phyloP scores from a whole-genome alignment of 805 yeast species.

The Wickerhamomyces chaumierensis region DNA sequence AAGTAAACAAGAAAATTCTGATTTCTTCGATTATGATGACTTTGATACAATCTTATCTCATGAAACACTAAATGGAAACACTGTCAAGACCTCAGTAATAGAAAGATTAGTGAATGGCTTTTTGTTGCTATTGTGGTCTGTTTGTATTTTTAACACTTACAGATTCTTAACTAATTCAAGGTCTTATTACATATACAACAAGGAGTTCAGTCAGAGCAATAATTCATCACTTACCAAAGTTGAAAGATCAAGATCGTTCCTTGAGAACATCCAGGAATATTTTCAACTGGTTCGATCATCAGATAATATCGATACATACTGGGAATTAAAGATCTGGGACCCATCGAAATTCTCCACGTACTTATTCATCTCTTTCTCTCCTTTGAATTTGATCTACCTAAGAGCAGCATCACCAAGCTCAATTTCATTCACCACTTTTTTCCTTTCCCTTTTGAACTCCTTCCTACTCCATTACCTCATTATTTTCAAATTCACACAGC shows the following conservation, averaged over 20 bases:
- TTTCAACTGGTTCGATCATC: constrained; percentile 2
- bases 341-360: constrained; percentile 49
- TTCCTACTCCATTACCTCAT: constrained; percentile 28
- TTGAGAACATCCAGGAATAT: background rate
- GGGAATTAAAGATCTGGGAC: constrained; percentile 55
- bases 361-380: constrained; percentile 46
- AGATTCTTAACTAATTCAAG: constrained; percentile 15
- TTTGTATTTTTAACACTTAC: constrained; percentile 13
- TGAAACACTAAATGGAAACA: background rate
- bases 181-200: constrained; percentile 16
- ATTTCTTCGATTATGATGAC: constrained; percentile 6
- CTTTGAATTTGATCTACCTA: constrained; percentile 35
- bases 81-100: background rate
- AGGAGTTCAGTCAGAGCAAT: constrained; percentile 4
- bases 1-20: constrained; percentile 1
- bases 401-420: constrained; percentile 26
- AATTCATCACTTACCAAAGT: constrained; percentile 14
- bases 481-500: constrained; percentile 31
- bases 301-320: constrained; percentile 23
- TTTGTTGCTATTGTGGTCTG: constrained; percentile 8
- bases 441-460: constrained; percentile 27
- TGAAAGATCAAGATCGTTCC: constrained; percentile 1
- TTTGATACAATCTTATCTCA: background rate
- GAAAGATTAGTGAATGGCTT: constrained; percentile 1
- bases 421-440: constrained; percentile 25